Percentiles rank a stretch among this genome's conserved stretches.
Evolutionary conservation across 2,329 filamentous ascomycete genomes (phyloP).

Genomic region (Elsinoe australis): DNA sequence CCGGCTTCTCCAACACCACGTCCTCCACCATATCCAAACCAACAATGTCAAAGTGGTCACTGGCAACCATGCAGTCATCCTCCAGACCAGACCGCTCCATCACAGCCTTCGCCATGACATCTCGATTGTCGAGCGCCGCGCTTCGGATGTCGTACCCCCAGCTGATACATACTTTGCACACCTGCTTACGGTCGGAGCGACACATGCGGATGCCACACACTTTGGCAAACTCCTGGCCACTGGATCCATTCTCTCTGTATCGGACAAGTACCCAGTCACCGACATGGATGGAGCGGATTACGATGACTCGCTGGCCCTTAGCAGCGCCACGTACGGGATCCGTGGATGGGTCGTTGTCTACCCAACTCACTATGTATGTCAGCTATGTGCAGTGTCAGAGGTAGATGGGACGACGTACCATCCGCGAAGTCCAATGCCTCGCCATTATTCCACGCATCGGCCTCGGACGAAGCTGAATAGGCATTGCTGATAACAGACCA

Average conservation of each 20-base stretch:
- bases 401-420: neutral
- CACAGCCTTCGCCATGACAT: neutral
- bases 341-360: neutral
- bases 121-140: neutral
- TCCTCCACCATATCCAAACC: conserved; percentile 3
- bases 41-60: conserved; percentile 10
- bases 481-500: neutral
- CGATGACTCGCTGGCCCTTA: neutral
- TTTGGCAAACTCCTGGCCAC: conserved; percentile 5
- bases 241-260: neutral
- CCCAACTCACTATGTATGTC: neutral
- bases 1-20: conserved; percentile 5
- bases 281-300: conserved; percentile 7
- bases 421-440: neutral
- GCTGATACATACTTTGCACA: neutral
- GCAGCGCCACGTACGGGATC: neutral
- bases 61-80: neutral
- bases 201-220: neutral
- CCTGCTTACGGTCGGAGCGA: neutral
- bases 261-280: conserved; percentile 10
- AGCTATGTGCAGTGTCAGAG: too few species aligned
- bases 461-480: neutral
- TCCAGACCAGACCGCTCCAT: conserved; percentile 2
- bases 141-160: conserved; percentile 1
- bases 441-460: neutral